Percentiles rank a stretch among this genome's conserved stretches.
These are phyloP conservation scores for Colletotrichum brevisporum DNA, from an alignment of 2,329 filamentous ascomycete genomes.

Conservation along the genomic window DNA sequence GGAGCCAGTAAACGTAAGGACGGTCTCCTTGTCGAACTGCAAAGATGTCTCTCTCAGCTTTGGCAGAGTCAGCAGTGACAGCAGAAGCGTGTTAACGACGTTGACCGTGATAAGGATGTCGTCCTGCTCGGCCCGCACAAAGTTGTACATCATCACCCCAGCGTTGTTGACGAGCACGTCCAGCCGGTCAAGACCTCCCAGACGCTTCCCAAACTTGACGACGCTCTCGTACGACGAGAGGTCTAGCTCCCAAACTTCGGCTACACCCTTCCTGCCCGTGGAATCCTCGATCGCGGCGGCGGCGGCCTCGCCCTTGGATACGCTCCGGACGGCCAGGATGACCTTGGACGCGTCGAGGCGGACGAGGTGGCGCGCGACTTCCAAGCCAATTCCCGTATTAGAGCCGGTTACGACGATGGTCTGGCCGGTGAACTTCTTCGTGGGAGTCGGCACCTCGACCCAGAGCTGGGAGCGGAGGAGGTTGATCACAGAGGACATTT, in stretches of 20 bases:
- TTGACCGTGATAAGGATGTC: constrained; percentile 61
- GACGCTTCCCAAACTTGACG: constrained; percentile 52
- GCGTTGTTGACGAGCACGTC: constrained; percentile 56
- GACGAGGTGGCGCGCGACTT: constrained; percentile 21
- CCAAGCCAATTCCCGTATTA: constrained; percentile 30
- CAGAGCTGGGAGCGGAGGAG: constrained; percentile 13
- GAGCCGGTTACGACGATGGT: constrained; percentile 30
- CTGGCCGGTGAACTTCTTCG: neutral
- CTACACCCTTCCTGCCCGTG: constrained; percentile 42
- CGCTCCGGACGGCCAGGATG: constrained; percentile 58
- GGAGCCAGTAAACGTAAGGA: constrained; percentile 11
- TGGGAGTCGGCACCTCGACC: neutral
- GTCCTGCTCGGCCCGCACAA: constrained; percentile 51
- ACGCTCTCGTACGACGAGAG: constrained; percentile 55
- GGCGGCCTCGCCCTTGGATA: constrained; percentile 57
- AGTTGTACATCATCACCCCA: constrained; percentile 41
- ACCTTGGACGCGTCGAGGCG: constrained; percentile 49
- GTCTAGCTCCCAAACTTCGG: constrained; percentile 61
- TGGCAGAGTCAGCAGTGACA: constrained; percentile 59
- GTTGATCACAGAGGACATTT: neutral
- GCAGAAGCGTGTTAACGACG: constrained; percentile 59
- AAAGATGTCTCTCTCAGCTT: constrained; percentile 53
- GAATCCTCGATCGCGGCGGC: constrained; percentile 50
- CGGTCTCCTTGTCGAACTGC: constrained; percentile 43
- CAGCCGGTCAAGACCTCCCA: constrained; percentile 50